These are phyloP conservation scores for Penicillium waksmanii DNA, from an alignment of 495 filamentous ascomycete genomes.

Conservation along the genomic window DNA sequence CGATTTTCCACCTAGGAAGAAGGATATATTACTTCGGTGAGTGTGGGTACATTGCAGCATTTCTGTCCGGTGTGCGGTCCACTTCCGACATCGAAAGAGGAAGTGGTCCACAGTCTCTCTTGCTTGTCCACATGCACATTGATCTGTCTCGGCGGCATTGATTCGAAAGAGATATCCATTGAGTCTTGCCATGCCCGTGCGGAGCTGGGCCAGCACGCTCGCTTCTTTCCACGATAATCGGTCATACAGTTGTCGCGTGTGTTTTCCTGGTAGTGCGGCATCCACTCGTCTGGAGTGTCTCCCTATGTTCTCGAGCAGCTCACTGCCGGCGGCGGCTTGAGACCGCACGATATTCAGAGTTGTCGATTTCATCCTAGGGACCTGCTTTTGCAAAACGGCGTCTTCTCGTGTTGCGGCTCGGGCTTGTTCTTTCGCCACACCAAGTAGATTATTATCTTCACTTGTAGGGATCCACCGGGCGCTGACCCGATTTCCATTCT, in stretches of 20 bases:
- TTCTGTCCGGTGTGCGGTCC: neutral
- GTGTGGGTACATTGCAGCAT: conserved; percentile 1
- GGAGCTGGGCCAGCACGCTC: no score
- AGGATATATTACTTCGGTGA: neutral
- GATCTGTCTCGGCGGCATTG: no score
- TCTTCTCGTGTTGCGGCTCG: neutral
- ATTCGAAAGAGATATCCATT: no score
- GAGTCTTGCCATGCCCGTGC: neutral
- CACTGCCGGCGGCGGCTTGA: neutral
- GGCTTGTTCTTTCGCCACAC: neutral
- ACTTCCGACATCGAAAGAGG: no score
- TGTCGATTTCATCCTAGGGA: neutral
- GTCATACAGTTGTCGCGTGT: neutral
- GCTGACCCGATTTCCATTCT: neutral
- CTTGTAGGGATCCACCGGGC: neutral
- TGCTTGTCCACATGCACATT: no score
- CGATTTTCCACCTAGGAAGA: neutral
- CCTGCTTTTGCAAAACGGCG: neutral
- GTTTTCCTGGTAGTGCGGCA: neutral
- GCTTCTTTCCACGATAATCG: no score
- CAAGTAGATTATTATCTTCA: neutral
- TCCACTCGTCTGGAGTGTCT: neutral
- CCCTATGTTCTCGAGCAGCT: neutral
- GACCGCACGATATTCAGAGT: neutral
- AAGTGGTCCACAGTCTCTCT: no score